phyloP scores from a whole-genome alignment of 2,329 filamentous ascomycete genomes.

The Cordyceps tenuipes region DNA sequence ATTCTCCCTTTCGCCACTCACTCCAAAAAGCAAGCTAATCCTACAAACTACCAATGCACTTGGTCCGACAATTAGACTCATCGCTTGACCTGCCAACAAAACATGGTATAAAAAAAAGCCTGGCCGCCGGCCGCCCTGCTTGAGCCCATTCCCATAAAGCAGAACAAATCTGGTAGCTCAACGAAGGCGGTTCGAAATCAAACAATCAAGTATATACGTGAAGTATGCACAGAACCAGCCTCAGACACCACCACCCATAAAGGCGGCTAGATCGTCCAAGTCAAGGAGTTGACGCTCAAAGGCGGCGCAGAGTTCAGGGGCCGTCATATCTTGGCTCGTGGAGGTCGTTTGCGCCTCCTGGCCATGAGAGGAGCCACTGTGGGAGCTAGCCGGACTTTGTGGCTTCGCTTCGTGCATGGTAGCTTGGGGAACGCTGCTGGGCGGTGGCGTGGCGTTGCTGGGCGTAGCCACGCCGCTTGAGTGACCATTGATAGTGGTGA shows the following conservation, averaged over 20 bases:
- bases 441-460: slow-evolving; percentile 10
- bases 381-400: slow-evolving; percentile 23
- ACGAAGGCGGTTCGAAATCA: not conserved
- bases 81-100: not conserved
- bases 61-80: not conserved
- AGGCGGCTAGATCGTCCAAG: slow-evolving; percentile 52
- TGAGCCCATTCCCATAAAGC: not conserved
- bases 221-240: not conserved
- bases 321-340: slow-evolving; percentile 46
- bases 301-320: slow-evolving; percentile 47
- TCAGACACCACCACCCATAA: slow-evolving; percentile 54
- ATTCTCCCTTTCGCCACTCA: not conserved
- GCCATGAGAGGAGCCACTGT: slow-evolving; percentile 22
- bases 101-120: not conserved
- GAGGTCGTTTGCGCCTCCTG: slow-evolving; percentile 26
- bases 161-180: slow-evolving; percentile 3
- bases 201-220: not conserved
- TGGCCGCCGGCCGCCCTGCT: not conserved
- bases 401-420: slow-evolving; percentile 29
- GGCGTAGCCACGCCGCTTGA: slow-evolving; percentile 32
- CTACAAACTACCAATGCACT: not conserved
- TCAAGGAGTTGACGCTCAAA: slow-evolving; percentile 54
- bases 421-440: slow-evolving; percentile 14
- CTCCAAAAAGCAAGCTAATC: not conserved
- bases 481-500: slow-evolving; percentile 52